A percentile compares a stretch with the other conserved stretches of the same genome.
Evolutionary conservation across 169 alveolate genomes (phyloP).

Genomic region (Babesia ovata): DNA sequence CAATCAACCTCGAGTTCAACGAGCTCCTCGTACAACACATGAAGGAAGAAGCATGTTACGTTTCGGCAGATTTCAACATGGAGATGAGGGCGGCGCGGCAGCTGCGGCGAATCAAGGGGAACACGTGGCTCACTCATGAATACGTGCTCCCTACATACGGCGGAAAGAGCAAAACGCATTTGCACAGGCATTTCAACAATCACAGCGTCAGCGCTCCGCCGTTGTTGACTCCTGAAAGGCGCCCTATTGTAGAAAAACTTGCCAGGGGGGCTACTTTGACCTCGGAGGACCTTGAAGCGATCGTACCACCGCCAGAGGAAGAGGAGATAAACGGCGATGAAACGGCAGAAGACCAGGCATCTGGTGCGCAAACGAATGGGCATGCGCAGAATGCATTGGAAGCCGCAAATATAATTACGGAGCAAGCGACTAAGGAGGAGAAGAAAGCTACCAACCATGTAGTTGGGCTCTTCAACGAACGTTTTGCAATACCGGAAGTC

Average conservation of each 20-base stretch:
- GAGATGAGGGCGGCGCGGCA: conserved; percentile 56
- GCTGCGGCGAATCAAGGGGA: conserved; percentile 29
- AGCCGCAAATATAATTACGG: neutral
- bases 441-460: conserved; percentile 19
- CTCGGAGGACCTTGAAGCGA: conserved; percentile 11
- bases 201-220: conserved; percentile 55
- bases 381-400: neutral
- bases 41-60: conserved; percentile 70
- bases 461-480: conserved; percentile 43
- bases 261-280: conserved; percentile 18
- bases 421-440: conserved; percentile 1
- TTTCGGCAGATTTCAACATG: conserved; percentile 60
- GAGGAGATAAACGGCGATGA: neutral
- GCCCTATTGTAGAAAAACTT: conserved; percentile 17
- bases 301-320: neutral
- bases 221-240: conserved; percentile 25
- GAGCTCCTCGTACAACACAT: conserved; percentile 83
- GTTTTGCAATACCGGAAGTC: conserved; percentile 59
- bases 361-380: neutral
- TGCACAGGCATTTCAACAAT: conserved; percentile 39
- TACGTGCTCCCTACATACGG: conserved; percentile 54
- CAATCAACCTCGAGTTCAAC: conserved; percentile 81
- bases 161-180: conserved; percentile 32
- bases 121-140: conserved; percentile 22
- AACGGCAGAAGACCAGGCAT: neutral